Evolutionary conservation across 2,329 filamentous ascomycete species (phyloP).

Genomic region (Neonectria faginata): DNA sequence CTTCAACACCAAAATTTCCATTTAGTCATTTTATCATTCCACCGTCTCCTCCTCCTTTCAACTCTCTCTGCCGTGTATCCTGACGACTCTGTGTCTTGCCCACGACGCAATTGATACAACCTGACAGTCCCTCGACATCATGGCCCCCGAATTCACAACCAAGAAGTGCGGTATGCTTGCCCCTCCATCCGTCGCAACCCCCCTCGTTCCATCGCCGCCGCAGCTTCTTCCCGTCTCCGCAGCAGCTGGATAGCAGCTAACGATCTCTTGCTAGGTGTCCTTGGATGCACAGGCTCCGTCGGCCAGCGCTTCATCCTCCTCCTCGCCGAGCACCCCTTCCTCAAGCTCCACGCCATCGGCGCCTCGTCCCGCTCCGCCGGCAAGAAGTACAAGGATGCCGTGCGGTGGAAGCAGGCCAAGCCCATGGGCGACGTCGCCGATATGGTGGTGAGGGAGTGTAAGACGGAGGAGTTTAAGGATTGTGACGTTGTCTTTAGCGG

Average conservation of each 20-base stretch:
- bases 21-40: conserved; percentile 13
- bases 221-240: background rate
- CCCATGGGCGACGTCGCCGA: conserved; percentile 85
- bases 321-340: conserved; percentile 86
- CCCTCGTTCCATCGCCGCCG: conserved; percentile 8
- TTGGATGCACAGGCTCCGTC: conserved; percentile 93
- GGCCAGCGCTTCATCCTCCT: conserved; percentile 96
- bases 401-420: conserved; percentile 91
- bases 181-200: conserved; percentile 28
- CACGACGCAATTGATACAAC: background rate
- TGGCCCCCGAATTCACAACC: conserved; percentile 61
- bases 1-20: conserved; percentile 37
- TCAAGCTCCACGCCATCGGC: conserved; percentile 88
- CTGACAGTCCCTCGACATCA: conserved; percentile 27
- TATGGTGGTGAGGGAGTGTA: conserved; percentile 87
- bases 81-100: background rate
- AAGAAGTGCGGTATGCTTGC: conserved; percentile 69
- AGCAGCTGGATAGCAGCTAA: conserved; percentile 20
- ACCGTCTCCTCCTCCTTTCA: conserved; percentile 5
- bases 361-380: conserved; percentile 90
- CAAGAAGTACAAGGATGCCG: conserved; percentile 94
- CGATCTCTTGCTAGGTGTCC: conserved; percentile 67
- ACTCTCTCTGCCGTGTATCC: background rate
- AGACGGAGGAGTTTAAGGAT: conserved; percentile 82
- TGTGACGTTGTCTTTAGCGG: conserved; percentile 96